phyloP scores from a whole-genome alignment of 2,329 filamentous ascomycete species.

The Bipolaris victoriae region DNA sequence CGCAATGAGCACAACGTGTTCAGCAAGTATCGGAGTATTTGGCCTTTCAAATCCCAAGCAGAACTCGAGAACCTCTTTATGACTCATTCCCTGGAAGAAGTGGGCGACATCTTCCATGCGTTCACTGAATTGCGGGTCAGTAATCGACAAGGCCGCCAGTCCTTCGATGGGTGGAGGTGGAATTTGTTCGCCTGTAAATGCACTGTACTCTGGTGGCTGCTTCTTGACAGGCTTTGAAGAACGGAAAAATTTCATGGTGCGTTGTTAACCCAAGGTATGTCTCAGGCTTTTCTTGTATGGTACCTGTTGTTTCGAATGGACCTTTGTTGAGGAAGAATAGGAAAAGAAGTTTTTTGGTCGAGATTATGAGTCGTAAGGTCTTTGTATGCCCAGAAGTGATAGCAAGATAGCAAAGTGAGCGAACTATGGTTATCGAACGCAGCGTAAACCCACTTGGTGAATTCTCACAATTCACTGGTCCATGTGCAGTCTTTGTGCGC shows the following conservation, averaged over 20 bases:
- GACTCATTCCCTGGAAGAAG: neutral
- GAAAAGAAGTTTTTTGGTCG: neutral
- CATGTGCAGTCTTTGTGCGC: neutral
- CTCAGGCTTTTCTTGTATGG: no score
- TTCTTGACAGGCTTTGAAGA: neutral
- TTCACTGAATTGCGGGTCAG: neutral
- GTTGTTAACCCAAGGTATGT: neutral
- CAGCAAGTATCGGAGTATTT: neutral
- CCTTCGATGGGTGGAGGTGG: no score
- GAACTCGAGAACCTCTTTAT: conserved; percentile 6
- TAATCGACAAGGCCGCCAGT: neutral
- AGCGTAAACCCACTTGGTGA: no score
- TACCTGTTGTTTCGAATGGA: no score
- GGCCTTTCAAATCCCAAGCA: conserved; percentile 6
- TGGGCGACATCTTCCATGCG: neutral
- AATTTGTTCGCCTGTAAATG: no score
- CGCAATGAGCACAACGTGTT: neutral
- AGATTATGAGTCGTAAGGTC: neutral
- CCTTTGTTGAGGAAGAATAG: neutral
- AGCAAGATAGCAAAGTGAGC: neutral
- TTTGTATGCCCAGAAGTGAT: neutral
- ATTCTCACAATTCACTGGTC: neutral
- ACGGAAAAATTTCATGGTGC: neutral
- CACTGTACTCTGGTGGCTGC: neutral
- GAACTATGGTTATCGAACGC: no score